These are phyloP conservation scores for Diplotaxis tenuifolia DNA, from an alignment of 345 rosid genomes.

Conservation along the genomic window DNA sequence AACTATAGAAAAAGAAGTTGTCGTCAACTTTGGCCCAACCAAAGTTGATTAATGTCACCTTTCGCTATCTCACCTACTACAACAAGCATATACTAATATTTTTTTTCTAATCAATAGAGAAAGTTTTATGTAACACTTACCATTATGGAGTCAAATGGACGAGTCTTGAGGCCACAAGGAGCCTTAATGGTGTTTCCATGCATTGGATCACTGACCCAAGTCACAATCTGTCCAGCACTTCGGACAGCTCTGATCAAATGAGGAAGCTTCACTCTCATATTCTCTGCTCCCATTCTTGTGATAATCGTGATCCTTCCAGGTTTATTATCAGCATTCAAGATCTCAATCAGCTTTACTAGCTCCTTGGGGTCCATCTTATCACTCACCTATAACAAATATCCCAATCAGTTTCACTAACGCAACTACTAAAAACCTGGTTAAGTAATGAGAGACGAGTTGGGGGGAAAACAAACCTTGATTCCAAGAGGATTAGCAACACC, in stretches of 20 bases:
- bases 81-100: constrained; percentile 3
- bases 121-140: constrained; percentile 32
- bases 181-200: constrained; percentile 96
- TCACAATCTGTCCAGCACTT: constrained; percentile 74
- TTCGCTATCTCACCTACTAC: constrained; percentile 34
- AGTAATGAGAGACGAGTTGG: background rate
- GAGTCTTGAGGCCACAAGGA: constrained; percentile 91
- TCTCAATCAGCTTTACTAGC: constrained; percentile 78
- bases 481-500: constrained; percentile 78
- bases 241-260: constrained; percentile 79
- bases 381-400: constrained; percentile 56
- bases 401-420: background rate
- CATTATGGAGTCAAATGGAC: constrained; percentile 85
- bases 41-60: constrained; percentile 12
- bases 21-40: constrained; percentile 27
- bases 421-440: background rate
- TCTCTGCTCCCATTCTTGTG: constrained; percentile 94
- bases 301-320: constrained; percentile 83
- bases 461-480: constrained; percentile 48
- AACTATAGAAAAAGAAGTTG: constrained; percentile 19
- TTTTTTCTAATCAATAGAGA: constrained; percentile 1
- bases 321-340: constrained; percentile 81
- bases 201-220: constrained; percentile 97
- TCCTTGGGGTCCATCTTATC: constrained; percentile 92
- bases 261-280: constrained; percentile 94